Evolutionary conservation across 2,329 filamentous ascomycete species (phyloP).

Genomic region (Ascochyta viciae-villosae): DNA sequence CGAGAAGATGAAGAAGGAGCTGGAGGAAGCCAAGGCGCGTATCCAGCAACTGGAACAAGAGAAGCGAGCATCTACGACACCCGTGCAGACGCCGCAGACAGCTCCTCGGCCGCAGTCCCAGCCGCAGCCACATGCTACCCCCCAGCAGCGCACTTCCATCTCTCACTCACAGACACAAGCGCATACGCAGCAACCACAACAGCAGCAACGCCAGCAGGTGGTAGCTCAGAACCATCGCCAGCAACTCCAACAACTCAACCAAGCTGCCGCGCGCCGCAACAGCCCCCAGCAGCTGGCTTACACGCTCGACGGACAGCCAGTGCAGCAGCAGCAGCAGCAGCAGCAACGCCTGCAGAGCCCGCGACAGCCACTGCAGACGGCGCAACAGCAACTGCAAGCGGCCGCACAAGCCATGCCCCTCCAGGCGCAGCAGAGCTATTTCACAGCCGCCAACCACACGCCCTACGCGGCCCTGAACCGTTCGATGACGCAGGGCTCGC

Average conservation of each 20-base stretch:
- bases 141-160: constrained; percentile 19
- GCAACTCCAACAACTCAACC: constrained; percentile 34
- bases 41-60: constrained; percentile 44
- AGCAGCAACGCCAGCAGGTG: constrained; percentile 21
- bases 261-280: constrained; percentile 17
- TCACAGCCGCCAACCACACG: constrained; percentile 30
- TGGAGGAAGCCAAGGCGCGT: constrained; percentile 47
- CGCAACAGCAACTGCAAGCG: constrained; percentile 32
- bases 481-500: constrained; percentile 27
- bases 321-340: constrained; percentile 29
- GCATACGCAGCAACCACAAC: constrained; percentile 23
- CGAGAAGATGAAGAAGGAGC: constrained; percentile 44
- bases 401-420: constrained; percentile 31
- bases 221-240: constrained; percentile 27
- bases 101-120: constrained; percentile 25
- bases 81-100: constrained; percentile 35
- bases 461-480: constrained; percentile 34
- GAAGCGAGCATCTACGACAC: constrained; percentile 38
- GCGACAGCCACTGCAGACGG: constrained; percentile 27
- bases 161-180: constrained; percentile 20
- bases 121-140: constrained; percentile 23
- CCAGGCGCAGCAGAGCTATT: constrained; percentile 26
- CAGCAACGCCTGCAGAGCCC: constrained; percentile 19
- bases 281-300: constrained; percentile 32
- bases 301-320: constrained; percentile 25